Base-by-base conservation (phyloP, 495 filamentous ascomycete species). In the Aspergillus bridgeri region DNA sequence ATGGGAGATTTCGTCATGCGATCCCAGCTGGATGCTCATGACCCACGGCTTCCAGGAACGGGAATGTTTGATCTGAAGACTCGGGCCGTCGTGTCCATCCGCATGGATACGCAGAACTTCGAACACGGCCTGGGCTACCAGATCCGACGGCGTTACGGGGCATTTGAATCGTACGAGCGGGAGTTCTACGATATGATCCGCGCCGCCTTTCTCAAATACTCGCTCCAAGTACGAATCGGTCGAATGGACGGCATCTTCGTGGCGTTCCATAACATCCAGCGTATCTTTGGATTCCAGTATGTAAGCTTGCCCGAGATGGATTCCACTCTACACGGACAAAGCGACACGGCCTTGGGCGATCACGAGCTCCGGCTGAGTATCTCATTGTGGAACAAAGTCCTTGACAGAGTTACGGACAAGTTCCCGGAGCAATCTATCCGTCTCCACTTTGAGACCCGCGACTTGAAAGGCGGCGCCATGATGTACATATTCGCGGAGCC, bases 161-260 rank as follows among this genome's bases (percentile, higher is more conserved):
- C 81, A 38, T 99, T 80, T 74, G 89, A 96, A 67, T 96, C 91
- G 0, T 99, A 85, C 70, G 94, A 99, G 66, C 86, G 93, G 46
- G 95, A 99, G 68, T 96, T 91, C 72, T 95, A 86, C 66, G 94
- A 99, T 67, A 96, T 98, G 93, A 93, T 96, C 56, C 83, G 94
- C 29, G 82, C 90, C 2, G 93, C 93, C 6, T 96, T 99, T 76
- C 76, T 99, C 56, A 98, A 98, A 65, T 99, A 99, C 68, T 96
- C 92, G 5, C 79, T 99, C 22, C 94, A 99, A 69, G 94, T 92
- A 33, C 86, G 94, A 21, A 91, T 98, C 80, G 94, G 94, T 24
- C 86, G 95, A 20, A 99, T 99, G 94, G 92, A 98, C 61, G 94
- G 94, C 51, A 97, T 98, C 50, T 98, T 97, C 63, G 90, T 97